A percentile compares a stretch with the other conserved stretches of the same genome.
phyloP scores from a whole-genome alignment of 2,329 filamentous ascomycete genomes.

The Bimuria novae-zelandiae region DNA sequence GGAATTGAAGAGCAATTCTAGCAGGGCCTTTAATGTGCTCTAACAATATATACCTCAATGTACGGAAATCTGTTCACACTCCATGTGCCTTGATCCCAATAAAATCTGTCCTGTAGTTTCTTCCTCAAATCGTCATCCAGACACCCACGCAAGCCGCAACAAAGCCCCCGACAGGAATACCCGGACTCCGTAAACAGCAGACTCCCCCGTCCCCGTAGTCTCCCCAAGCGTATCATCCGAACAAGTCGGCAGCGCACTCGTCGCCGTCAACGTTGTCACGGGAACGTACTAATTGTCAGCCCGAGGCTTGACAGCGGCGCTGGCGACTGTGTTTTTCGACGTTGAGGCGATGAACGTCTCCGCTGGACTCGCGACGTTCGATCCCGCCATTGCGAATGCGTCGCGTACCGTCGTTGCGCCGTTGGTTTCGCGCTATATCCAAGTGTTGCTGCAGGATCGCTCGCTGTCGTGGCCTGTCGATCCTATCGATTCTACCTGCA shows the following conservation, averaged over 20 bases:
- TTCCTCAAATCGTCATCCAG: neutral
- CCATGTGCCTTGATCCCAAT: no score
- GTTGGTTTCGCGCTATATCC: constrained; percentile 11
- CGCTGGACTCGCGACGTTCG: constrained; percentile 17
- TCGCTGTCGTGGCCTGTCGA: constrained; percentile 14
- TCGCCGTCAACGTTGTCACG: constrained; percentile 10
- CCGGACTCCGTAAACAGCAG: neutral
- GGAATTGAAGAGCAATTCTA: no score
- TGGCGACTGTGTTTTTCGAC: constrained; percentile 15
- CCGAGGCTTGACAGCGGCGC: constrained; percentile 5
- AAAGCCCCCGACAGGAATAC: neutral
- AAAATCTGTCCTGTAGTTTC: neutral
- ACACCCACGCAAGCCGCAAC: neutral
- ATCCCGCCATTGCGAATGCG: constrained; percentile 10
- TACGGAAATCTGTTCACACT: no score
- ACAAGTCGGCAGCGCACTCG: constrained; percentile 14
- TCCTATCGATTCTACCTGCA: constrained; percentile 13
- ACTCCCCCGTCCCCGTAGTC: neutral
- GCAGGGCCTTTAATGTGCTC: no score
- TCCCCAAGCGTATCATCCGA: constrained; percentile 8
- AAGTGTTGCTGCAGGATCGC: constrained; percentile 19
- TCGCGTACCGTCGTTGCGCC: constrained; percentile 2
- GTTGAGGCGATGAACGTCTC: constrained; percentile 13
- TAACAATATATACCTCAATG: no score
- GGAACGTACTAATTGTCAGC: constrained; percentile 9